Conservation (phyloP, 1,284 basidiomycete genomes). For the Cronartium quercuum region DNA sequence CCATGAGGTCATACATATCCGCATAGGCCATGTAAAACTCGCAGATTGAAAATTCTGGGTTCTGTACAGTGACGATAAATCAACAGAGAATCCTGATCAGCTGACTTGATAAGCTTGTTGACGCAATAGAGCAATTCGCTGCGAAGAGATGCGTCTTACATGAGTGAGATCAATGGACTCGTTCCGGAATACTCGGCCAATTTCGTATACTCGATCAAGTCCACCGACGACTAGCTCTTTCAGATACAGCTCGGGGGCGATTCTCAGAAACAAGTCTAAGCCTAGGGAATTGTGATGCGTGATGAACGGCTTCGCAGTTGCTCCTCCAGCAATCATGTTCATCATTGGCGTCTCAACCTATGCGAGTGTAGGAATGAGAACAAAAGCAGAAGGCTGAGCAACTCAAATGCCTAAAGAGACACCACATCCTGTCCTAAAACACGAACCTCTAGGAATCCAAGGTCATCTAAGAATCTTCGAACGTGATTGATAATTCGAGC, state of each 20-base stretch:
- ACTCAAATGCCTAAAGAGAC: neutral
- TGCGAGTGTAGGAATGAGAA: neutral
- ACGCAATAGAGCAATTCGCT: no score
- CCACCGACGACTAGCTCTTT: slow-evolving; percentile 97
- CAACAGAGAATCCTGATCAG: neutral
- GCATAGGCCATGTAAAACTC: slow-evolving; percentile 99
- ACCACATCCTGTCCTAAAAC: no score
- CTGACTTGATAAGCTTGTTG: neutral
- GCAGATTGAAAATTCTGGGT: slow-evolving; percentile 67
- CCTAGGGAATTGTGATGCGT: slow-evolving; percentile 98
- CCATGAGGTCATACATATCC: slow-evolving; percentile 99
- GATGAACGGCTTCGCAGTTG: slow-evolving; percentile 96
- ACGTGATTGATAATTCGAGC: slow-evolving; percentile 51
- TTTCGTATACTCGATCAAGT: slow-evolving; percentile 95
- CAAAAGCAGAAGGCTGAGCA: neutral
- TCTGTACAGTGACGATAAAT: slow-evolving; percentile 42
- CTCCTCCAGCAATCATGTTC: slow-evolving; percentile 91
- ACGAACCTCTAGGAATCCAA: slow-evolving; percentile 79
- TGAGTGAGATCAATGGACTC: slow-evolving; percentile 98
- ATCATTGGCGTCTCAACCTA: slow-evolving; percentile 95
- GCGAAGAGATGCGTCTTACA: slow-evolving; percentile 79
- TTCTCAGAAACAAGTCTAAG: slow-evolving; percentile 94
- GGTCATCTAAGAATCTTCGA: slow-evolving; percentile 71
- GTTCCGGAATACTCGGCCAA: slow-evolving; percentile 95
- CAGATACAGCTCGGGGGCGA: slow-evolving; percentile 96